phyloP scores from a whole-genome alignment of 345 rosid genomes.

The Melaleuca quinquenervia region DNA sequence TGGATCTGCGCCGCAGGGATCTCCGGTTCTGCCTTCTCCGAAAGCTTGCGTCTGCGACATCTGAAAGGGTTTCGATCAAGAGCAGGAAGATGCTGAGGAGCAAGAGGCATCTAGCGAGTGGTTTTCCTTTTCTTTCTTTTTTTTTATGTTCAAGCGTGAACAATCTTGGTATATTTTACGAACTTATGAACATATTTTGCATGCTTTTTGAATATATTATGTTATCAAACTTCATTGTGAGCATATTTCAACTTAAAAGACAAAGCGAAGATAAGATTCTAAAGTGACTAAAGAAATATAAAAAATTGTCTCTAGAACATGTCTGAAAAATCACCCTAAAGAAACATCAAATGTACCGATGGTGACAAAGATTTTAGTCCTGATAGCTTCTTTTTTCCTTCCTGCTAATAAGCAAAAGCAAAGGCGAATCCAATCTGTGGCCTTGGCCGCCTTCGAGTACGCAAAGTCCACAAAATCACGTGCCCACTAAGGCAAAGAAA shows the following conservation, averaged over 20 bases:
- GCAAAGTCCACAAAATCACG: too few species aligned
- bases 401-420: neutral
- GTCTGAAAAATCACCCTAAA: neutral
- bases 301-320: neutral
- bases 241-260: neutral
- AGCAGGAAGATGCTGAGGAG: too few species aligned
- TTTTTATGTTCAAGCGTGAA: neutral
- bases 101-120: too few species aligned
- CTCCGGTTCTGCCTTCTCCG: too few species aligned
- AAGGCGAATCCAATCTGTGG: neutral
- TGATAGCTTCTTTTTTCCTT: neutral
- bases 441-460: too few species aligned
- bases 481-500: too few species aligned
- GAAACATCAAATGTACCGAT: neutral
- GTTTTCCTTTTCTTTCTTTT: too few species aligned
- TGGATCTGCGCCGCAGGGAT: too few species aligned
- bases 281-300: too few species aligned
- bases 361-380: neutral
- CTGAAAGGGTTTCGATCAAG: too few species aligned
- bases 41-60: too few species aligned
- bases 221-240: neutral
- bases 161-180: neutral
- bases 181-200: neutral
- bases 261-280: too few species aligned
- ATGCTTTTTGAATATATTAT: neutral